Conservation (phyloP, 2,329 filamentous ascomycete species). For the Arthroderma uncinatum region DNA sequence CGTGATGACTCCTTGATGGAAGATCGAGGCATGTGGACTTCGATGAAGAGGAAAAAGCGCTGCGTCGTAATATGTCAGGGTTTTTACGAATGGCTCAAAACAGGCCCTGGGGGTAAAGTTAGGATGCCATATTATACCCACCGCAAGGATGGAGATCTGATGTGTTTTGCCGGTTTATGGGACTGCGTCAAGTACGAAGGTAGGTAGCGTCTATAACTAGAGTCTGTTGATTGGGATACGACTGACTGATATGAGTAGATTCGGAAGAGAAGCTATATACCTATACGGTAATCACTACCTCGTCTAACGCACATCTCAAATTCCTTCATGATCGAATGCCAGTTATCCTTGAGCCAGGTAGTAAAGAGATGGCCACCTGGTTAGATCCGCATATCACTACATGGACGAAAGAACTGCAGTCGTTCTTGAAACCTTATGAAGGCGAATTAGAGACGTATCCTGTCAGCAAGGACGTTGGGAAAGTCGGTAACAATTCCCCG, state of each 20-base stretch:
- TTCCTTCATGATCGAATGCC: slow-evolving; percentile 96
- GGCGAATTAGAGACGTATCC: slow-evolving; percentile 76
- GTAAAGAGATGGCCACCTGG: slow-evolving; percentile 60
- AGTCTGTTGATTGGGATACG: neutral
- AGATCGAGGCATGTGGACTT: slow-evolving; percentile 75
- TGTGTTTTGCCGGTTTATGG: slow-evolving; percentile 88
- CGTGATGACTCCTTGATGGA: slow-evolving; percentile 73
- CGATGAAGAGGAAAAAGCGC: slow-evolving; percentile 79
- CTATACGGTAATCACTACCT: slow-evolving; percentile 88
- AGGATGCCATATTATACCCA: slow-evolving; percentile 78
- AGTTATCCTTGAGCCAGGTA: slow-evolving; percentile 71
- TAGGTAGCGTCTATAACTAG: slow-evolving; percentile 22
- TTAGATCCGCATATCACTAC: slow-evolving; percentile 59
- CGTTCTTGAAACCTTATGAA: slow-evolving; percentile 63
- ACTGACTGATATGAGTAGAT: slow-evolving; percentile 28
- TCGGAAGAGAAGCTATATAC: slow-evolving; percentile 64
- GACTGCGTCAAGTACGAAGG: slow-evolving; percentile 75
- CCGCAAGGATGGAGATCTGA: slow-evolving; percentile 67
- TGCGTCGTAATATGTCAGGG: slow-evolving; percentile 83
- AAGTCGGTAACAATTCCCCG: slow-evolving; percentile 83
- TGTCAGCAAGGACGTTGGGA: slow-evolving; percentile 80
- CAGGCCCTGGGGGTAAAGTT: slow-evolving; percentile 56
- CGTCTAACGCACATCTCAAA: slow-evolving; percentile 66
- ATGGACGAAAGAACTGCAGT: slow-evolving; percentile 71
- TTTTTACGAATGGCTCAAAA: slow-evolving; percentile 94